A percentile compares a stretch with the other conserved stretches of the same genome.
phyloP scores from a whole-genome alignment of 352 stramenopile genomes.

The Pythium monospermum region DNA sequence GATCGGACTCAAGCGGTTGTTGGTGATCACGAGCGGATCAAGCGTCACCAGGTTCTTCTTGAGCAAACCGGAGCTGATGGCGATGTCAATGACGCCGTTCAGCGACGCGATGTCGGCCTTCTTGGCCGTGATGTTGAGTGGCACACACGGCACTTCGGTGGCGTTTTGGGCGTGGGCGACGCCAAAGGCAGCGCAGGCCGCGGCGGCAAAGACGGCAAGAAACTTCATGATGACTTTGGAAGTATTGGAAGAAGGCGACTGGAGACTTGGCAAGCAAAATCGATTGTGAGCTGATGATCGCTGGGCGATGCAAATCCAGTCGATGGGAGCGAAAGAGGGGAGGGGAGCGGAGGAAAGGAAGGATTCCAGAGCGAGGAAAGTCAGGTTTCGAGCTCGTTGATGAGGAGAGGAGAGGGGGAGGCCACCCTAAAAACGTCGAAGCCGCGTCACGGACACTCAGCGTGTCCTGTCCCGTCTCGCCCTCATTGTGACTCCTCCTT shows the following conservation, averaged over 20 bases:
- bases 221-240: conserved; percentile 44
- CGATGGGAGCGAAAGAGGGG: no score
- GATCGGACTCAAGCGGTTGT: conserved; percentile 36
- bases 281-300: conserved; percentile 3
- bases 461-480: no score
- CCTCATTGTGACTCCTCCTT: no score
- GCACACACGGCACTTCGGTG: conserved; percentile 20
- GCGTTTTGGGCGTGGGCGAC: conserved; percentile 17
- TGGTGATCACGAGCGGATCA: conserved; percentile 32
- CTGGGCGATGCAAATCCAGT: background rate
- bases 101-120: conserved; percentile 39
- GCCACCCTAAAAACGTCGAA: no score
- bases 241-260: background rate
- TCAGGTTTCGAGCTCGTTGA: no score
- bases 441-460: no score
- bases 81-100: conserved; percentile 38
- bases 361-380: no score
- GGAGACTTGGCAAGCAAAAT: conserved; percentile 5
- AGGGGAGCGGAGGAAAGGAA: no score
- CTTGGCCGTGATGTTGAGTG: conserved; percentile 39
- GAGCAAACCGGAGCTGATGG: conserved; percentile 18
- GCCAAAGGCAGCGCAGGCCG: conserved; percentile 9
- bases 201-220: conserved; percentile 25
- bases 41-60: conserved; percentile 18
- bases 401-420: no score